Conservation (phyloP, 1,139 yeast genomes). For the Nadsonia commutata region DNA sequence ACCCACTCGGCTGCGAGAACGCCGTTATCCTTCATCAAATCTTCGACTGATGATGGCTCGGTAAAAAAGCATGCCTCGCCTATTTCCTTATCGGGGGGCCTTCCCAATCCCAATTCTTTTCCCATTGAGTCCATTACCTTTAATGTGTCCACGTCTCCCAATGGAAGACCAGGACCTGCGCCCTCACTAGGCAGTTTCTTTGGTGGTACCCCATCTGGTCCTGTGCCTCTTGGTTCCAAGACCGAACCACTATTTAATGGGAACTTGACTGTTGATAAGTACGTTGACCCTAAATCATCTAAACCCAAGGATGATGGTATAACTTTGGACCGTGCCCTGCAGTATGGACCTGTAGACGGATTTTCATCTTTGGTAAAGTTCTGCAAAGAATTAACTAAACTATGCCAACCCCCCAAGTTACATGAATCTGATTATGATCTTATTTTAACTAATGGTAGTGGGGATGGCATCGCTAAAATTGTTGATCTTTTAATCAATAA, state of each 20-base stretch:
- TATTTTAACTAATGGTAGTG: constrained; percentile 54
- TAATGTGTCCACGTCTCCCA: neutral
- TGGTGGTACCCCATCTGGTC: neutral
- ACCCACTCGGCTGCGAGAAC: neutral
- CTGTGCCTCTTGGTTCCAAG: neutral
- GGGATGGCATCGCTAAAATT: constrained; percentile 71
- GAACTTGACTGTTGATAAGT: constrained; percentile 2
- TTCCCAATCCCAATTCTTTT: constrained; percentile 14
- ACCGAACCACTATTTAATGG: neutral
- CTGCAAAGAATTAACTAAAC: constrained; percentile 50
- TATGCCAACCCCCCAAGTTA: constrained; percentile 35
- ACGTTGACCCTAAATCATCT: constrained; percentile 30
- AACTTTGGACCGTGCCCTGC: constrained; percentile 54
- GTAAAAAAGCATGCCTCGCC: constrained; percentile 4
- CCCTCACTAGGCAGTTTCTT: neutral
- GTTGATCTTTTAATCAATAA: constrained; percentile 55
- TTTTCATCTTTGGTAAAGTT: constrained; percentile 51
- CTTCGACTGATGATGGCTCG: neutral
- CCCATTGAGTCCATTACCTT: constrained; percentile 12
- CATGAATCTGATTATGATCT: constrained; percentile 42
- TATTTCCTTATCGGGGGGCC: constrained; percentile 14
- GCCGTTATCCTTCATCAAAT: neutral
- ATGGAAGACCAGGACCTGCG: constrained; percentile 3
- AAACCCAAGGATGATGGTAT: constrained; percentile 21
- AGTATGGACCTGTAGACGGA: constrained; percentile 73